Conservation (phyloP, 2,329 filamentous ascomycete species). For the Zymoseptoria passerinii region DNA sequence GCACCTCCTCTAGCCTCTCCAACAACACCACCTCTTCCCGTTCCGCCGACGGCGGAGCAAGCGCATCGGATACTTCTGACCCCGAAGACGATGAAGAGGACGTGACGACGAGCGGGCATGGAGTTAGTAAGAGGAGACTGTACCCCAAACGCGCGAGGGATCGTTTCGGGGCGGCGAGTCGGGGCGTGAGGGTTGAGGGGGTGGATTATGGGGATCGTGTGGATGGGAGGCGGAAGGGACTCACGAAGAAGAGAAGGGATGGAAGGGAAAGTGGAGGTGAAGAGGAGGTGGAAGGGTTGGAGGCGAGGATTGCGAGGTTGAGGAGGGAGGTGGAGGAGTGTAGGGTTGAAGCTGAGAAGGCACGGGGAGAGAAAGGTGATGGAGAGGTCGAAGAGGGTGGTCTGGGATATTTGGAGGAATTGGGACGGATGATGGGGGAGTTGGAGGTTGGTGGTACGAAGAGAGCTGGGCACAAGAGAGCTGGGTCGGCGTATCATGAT, state of each 20-base stretch:
- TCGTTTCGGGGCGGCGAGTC: slow-evolving; percentile 60
- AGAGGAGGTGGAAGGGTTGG: slow-evolving; percentile 68
- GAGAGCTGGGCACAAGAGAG: slow-evolving; percentile 3
- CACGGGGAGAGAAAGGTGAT: slow-evolving; percentile 39
- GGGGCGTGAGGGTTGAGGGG: slow-evolving; percentile 62
- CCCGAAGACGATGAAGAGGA: slow-evolving; percentile 36
- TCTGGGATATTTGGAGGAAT: slow-evolving; percentile 48
- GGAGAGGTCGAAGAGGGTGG: slow-evolving; percentile 47
- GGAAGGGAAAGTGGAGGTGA: slow-evolving; percentile 61
- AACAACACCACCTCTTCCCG: slow-evolving; percentile 13
- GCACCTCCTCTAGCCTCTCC: not conserved
- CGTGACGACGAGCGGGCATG: slow-evolving; percentile 46
- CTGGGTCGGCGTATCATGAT: slow-evolving; percentile 13
- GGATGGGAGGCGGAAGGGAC: slow-evolving; percentile 71
- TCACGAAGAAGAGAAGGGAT: slow-evolving; percentile 45
- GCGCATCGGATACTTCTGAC: slow-evolving; percentile 14
- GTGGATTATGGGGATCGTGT: slow-evolving; percentile 89
- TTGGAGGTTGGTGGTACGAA: slow-evolving; percentile 38
- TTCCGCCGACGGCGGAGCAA: slow-evolving; percentile 8
- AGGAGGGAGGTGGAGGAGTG: slow-evolving; percentile 68
- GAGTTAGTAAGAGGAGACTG: slow-evolving; percentile 67
- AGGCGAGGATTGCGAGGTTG: slow-evolving; percentile 71
- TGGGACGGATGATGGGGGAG: slow-evolving; percentile 65
- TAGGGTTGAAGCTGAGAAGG: slow-evolving; percentile 33
- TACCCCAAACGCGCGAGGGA: slow-evolving; percentile 71